phyloP scores from a whole-genome alignment of 75 land plant genomes.

The Adiantum capillusveneris region DNA sequence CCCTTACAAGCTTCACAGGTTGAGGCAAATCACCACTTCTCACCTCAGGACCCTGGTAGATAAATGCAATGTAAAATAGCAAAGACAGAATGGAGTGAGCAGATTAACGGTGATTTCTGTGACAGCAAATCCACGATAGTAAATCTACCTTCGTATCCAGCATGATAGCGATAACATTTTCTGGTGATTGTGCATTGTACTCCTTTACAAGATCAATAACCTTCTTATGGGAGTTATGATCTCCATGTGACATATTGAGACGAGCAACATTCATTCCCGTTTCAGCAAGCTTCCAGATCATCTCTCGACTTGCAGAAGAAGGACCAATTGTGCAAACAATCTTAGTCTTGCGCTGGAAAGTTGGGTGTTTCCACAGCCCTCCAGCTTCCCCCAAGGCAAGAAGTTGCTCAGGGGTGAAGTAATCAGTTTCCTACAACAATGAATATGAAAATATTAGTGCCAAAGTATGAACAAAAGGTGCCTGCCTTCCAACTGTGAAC shows the following conservation, averaged over 20 bases:
- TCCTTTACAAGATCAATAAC: constrained; percentile 94
- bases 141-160: constrained; percentile 77
- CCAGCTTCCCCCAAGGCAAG: neutral
- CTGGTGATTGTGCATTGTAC: constrained; percentile 65
- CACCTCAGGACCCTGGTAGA: constrained; percentile 88
- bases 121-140: neutral
- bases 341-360: constrained; percentile 84
- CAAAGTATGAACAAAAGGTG: no score
- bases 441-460: no score
- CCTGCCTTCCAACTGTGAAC: no score
- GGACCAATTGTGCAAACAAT: constrained; percentile 98
- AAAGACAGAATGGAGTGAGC: neutral
- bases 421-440: neutral
- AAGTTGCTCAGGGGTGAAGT: neutral
- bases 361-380: constrained; percentile 57
- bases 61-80: neutral
- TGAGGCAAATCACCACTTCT: constrained; percentile 95
- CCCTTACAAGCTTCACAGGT: constrained; percentile 61
- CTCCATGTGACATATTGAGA: constrained; percentile 96
- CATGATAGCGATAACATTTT: constrained; percentile 89
- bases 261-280: constrained; percentile 96
- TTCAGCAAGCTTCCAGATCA: constrained; percentile 95
- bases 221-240: constrained; percentile 89
- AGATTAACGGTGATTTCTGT: neutral
- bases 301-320: constrained; percentile 73